A percentile compares a stretch with the other conserved stretches of the same genome.
These are phyloP conservation scores for Yamadazyma paraphyllophila DNA, from an alignment of 805 yeast genomes.

Conservation along the genomic window DNA sequence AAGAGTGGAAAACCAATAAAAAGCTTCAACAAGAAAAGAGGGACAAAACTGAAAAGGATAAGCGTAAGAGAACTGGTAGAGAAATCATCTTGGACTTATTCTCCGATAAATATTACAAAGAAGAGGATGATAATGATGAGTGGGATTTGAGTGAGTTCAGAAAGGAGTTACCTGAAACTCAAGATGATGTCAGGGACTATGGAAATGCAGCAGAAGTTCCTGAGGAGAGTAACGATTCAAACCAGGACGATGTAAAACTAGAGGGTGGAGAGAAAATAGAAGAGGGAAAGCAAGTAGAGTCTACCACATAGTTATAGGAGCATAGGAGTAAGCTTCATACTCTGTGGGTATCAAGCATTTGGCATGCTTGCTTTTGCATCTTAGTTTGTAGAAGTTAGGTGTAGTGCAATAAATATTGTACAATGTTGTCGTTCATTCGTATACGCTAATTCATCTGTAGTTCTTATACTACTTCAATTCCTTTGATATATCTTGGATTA, in stretches of 20 bases:
- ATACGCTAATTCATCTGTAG: not conserved
- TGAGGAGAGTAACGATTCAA: not conserved
- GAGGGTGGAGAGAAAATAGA: slow-evolving; percentile 1
- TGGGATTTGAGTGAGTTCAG: slow-evolving; percentile 60
- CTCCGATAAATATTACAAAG: slow-evolving; percentile 53
- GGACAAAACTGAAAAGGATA: slow-evolving; percentile 28
- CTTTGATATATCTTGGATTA: slow-evolving; percentile 11
- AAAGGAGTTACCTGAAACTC: slow-evolving; percentile 52
- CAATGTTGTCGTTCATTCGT: not conserved
- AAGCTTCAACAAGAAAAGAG: slow-evolving; percentile 50
- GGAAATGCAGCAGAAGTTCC: slow-evolving; percentile 44
- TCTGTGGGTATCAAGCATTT: not conserved
- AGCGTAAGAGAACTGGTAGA: slow-evolving; percentile 59
- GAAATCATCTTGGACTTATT: slow-evolving; percentile 64
- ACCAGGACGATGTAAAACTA: not conserved
- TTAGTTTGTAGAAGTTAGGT: too few relatives aligned
- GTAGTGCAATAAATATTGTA: too few relatives aligned
- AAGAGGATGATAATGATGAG: slow-evolving; percentile 49
- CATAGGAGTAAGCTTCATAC: not conserved
- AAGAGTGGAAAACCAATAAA: slow-evolving; percentile 78
- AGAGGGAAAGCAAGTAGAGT: not conserved
- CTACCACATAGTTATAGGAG: not conserved
- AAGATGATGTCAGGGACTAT: slow-evolving; percentile 59
- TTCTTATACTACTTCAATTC: slow-evolving; percentile 4
- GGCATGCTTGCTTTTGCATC: not conserved